phyloP scores from a whole-genome alignment of 192 early-diverging fungal genomes.

The Borealophlyctis nickersoniae region DNA sequence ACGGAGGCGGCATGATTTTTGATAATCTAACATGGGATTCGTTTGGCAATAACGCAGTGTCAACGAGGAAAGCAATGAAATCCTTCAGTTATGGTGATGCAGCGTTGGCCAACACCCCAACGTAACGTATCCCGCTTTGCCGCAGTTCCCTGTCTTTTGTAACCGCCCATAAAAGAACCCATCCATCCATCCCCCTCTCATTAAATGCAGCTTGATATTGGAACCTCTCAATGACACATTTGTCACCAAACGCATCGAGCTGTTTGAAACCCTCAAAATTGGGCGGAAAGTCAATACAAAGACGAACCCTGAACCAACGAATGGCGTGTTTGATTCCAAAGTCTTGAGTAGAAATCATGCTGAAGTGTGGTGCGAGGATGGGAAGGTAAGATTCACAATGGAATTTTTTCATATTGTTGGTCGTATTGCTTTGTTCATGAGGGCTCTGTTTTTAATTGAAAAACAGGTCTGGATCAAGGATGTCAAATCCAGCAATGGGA shows the following conservation, averaged over 20 bases:
- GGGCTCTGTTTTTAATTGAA: too few relatives aligned
- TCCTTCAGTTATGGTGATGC: conserved; percentile 26
- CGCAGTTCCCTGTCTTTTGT: neutral
- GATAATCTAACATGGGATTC: neutral
- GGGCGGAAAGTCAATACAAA: conserved; percentile 68
- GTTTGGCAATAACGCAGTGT: neutral
- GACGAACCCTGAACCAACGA: conserved; percentile 55
- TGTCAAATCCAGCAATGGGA: conserved; percentile 76
- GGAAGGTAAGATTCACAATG: conserved; percentile 44
- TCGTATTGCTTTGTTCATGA: neutral
- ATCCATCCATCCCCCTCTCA: neutral
- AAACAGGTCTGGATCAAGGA: conserved; percentile 69
- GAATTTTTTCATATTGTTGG: neutral
- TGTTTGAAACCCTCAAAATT: conserved; percentile 60
- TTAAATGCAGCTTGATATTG: conserved; percentile 14
- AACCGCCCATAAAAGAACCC: neutral
- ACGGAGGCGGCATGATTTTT: too few relatives aligned
- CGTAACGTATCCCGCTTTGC: conserved; percentile 3
- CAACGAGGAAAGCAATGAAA: conserved; percentile 26
- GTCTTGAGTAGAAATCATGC: conserved; percentile 75
- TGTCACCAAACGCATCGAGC: conserved; percentile 37
- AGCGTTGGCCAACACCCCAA: conserved; percentile 23
- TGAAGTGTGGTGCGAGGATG: conserved; percentile 64
- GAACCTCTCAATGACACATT: conserved; percentile 29
- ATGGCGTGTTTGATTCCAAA: conserved; percentile 83